Percentiles rank a stretch among this genome's conserved stretches.
Conservation (phyloP, 176 grass and related monocot species). For the Juncus inflexus region DNA sequence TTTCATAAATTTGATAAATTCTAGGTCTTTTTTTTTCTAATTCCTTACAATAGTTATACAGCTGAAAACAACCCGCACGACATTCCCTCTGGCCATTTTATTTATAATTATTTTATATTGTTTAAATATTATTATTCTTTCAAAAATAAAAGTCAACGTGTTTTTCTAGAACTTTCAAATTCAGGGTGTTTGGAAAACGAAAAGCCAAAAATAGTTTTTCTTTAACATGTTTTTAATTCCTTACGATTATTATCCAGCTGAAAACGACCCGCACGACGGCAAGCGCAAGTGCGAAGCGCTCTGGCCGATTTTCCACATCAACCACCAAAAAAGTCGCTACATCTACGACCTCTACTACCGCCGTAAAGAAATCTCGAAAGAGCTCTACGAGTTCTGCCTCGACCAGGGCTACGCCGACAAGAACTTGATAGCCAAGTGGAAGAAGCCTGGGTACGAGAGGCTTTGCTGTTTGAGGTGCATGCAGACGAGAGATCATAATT, state of each 20-base stretch:
- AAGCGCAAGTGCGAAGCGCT: conserved; percentile 88
- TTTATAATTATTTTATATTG: too few species aligned
- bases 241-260: conserved; percentile 36
- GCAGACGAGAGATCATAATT: conserved; percentile 78
- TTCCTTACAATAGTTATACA: too few species aligned
- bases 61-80: conserved; percentile 47
- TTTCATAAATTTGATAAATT: too few species aligned
- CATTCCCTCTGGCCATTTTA: too few species aligned
- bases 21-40: too few species aligned
- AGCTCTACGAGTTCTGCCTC: conserved; percentile 80
- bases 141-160: too few species aligned
- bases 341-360: conserved; percentile 82
- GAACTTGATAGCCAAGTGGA: conserved; percentile 96
- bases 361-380: conserved; percentile 89
- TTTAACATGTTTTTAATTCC: conserved; percentile 1
- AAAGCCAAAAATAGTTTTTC: too few species aligned
- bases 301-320: conserved; percentile 80
- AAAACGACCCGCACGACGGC: conserved; percentile 92
- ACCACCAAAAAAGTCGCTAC: conserved; percentile 81
- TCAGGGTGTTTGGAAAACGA: too few species aligned
- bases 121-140: too few species aligned
- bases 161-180: too few species aligned
- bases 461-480: conserved; percentile 80
- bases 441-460: conserved; percentile 78
- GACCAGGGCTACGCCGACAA: conserved; percentile 76